Evolutionary conservation across 805 yeast species (phyloP).

Genomic region (Yamadazyma olivae): DNA sequence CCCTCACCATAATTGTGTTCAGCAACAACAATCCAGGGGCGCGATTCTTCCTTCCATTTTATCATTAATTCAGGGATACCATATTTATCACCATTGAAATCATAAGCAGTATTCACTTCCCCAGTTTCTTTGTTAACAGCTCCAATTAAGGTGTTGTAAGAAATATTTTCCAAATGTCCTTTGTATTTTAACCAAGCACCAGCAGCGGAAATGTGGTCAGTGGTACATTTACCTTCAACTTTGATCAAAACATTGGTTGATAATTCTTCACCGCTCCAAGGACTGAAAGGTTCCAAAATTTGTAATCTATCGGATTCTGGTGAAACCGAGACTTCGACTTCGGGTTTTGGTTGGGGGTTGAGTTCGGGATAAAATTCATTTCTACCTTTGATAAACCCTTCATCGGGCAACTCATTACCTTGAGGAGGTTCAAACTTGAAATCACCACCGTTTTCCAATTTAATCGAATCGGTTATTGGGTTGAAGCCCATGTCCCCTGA

Average conservation of each 20-base stretch:
- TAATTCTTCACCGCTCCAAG: conserved; percentile 86
- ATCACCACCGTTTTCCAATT: conserved; percentile 61
- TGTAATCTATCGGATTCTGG: conserved; percentile 92
- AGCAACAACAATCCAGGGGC: conserved; percentile 94
- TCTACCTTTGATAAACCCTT: conserved; percentile 78
- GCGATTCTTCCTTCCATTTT: conserved; percentile 81
- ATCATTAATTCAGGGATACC: conserved; percentile 96
- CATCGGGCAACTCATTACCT: conserved; percentile 80
- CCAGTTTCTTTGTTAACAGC: conserved; percentile 97
- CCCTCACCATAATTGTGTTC: conserved; percentile 99
- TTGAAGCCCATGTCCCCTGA: conserved; percentile 91
- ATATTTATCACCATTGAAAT: conserved; percentile 71
- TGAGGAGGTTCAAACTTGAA: conserved; percentile 78
- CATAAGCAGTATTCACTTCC: conserved; percentile 87
- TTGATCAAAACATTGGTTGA: conserved; percentile 74
- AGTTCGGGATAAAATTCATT: conserved; percentile 68
- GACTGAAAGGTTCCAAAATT: conserved; percentile 79
- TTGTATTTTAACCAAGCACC: conserved; percentile 98
- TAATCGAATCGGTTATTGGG: conserved; percentile 84
- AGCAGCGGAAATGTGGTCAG: conserved; percentile 98
- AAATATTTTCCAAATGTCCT: conserved; percentile 94
- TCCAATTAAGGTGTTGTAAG: conserved; percentile 93
- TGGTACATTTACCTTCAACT: conserved; percentile 97
- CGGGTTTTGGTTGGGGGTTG: conserved; percentile 63
- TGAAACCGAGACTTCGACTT: conserved; percentile 63